Base-by-base conservation (phyloP, 345 rosid genomes). In the Iberis pinnata region DNA sequence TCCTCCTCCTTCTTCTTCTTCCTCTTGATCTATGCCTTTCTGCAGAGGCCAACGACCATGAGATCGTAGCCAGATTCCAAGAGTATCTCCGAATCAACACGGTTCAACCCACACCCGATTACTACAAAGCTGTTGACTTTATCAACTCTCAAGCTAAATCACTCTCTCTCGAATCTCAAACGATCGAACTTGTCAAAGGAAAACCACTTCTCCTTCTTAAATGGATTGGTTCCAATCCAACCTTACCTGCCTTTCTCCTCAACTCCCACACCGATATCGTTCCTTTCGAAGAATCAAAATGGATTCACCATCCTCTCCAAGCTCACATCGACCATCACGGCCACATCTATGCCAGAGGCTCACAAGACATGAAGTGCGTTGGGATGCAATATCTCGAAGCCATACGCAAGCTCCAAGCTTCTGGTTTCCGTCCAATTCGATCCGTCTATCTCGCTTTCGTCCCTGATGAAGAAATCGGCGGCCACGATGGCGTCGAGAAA, bases 321-420 rank as follows among this genome's bases (percentile, higher is more conserved):
- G 96, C 93, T 58, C 84, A 81, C 73, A 19, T 88, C 57, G 98
- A 88, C 71, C 76, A 69, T 11, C n/a, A 12, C 0, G 98, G 93
- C 2, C 50, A 79, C 41, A 83, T 92, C 53, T 88, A 61, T 16
- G 98, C 90, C 33, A 69, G 98, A 62, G 98, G 98, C 24, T 83
- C 96, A 0, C 98, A 88, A 80, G 98, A 92, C 70, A 92, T 92
- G 96, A 92, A 92, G 80, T 92, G 98, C 61, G 95, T 92, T 14
- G 93, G 96, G 7, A 78, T 75, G 86, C 98, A 88, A 82, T 83
- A 92, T 53, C 73, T 88, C 59, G 96, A 88, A 65, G 98, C 98
- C 19, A 62, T 81, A 44, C 88, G 98, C 27, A 71, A 62, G 67
- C 57, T 88, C 68, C 80, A 75, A 59, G 51, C 75, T 32, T 69